Evolutionary conservation across 805 yeast genomes (phyloP).

Genomic region (Ogataea methanolica): DNA sequence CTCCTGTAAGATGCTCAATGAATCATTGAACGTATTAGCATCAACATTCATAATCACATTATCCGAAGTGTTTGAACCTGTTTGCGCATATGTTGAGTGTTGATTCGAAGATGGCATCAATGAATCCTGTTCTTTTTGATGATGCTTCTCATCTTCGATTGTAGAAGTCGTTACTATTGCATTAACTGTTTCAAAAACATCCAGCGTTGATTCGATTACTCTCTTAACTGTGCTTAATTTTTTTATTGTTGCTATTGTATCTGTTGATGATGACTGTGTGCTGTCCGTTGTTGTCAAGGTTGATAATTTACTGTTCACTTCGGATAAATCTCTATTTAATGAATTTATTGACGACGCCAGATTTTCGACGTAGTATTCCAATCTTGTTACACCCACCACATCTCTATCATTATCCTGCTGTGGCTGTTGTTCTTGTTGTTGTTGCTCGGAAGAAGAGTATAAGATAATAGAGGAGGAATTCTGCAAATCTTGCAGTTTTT

Average conservation of each 20-base stretch:
- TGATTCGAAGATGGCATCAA: too few species aligned
- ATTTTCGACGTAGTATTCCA: conserved; percentile 63
- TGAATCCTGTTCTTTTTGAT: too few species aligned
- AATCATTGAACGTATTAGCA: conserved; percentile 28
- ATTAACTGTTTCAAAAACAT: conserved; percentile 40
- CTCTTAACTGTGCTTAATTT: conserved; percentile 40
- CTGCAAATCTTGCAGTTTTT: conserved; percentile 44
- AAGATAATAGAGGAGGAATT: conserved; percentile 48
- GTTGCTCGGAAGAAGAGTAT: conserved; percentile 25
- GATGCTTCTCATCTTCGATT: conserved; percentile 10
- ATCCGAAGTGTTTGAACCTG: conserved; percentile 1
- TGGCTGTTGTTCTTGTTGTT: background rate
- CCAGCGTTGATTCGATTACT: conserved; percentile 42
- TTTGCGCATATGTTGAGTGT: background rate
- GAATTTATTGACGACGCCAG: conserved; percentile 55
- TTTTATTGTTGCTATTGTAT: conserved; percentile 34
- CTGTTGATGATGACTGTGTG: conserved; percentile 5
- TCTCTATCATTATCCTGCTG: background rate
- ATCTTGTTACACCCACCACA: conserved; percentile 44
- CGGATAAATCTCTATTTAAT: conserved; percentile 43
- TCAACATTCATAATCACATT: conserved; percentile 11
- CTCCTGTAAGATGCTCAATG: conserved; percentile 41
- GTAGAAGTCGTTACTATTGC: conserved; percentile 33
- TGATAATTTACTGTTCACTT: conserved; percentile 26
- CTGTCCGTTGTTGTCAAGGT: background rate